Conservation (phyloP, 345 rosid species). For the Erysimum cheiranthoides region DNA sequence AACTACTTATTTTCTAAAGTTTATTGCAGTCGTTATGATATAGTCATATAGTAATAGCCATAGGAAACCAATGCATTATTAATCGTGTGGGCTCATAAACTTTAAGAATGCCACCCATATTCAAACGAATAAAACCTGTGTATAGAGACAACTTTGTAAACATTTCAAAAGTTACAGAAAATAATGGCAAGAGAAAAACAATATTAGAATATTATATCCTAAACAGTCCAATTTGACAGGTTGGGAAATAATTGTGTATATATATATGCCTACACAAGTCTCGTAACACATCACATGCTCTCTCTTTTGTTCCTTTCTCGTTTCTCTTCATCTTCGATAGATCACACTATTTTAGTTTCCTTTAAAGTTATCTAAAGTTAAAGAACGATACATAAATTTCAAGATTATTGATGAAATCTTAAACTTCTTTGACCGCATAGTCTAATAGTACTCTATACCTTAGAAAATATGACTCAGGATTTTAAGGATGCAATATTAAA, state of each 20-base stretch:
- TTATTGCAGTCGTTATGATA: conserved; percentile 12
- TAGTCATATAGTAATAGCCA: conserved; percentile 10
- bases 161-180: conserved; percentile 3
- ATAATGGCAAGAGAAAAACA: neutral
- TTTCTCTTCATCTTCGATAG: conserved; percentile 21
- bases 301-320: conserved; percentile 28
- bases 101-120: conserved; percentile 34
- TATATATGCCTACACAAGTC: conserved; percentile 12
- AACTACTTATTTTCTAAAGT: neutral
- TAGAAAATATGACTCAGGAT: neutral
- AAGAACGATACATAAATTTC: neutral
- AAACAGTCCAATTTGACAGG: conserved; percentile 41
- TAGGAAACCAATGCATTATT: conserved; percentile 24
- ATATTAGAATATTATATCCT: conserved; percentile 7
- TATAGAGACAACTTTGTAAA: conserved; percentile 23
- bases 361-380: conserved; percentile 7
- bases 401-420: neutral
- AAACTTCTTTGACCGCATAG: neutral
- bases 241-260: conserved; percentile 36
- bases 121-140: conserved; percentile 25
- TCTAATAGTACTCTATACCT: neutral
- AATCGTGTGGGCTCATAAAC: conserved; percentile 31
- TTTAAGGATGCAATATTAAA: neutral
- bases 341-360: conserved; percentile 10
- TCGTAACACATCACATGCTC: conserved; percentile 44